These are phyloP conservation scores for Miscanthus sacchariflorus DNA, from an alignment of 202 grass and related monocot genomes.

Conservation along the genomic window DNA sequence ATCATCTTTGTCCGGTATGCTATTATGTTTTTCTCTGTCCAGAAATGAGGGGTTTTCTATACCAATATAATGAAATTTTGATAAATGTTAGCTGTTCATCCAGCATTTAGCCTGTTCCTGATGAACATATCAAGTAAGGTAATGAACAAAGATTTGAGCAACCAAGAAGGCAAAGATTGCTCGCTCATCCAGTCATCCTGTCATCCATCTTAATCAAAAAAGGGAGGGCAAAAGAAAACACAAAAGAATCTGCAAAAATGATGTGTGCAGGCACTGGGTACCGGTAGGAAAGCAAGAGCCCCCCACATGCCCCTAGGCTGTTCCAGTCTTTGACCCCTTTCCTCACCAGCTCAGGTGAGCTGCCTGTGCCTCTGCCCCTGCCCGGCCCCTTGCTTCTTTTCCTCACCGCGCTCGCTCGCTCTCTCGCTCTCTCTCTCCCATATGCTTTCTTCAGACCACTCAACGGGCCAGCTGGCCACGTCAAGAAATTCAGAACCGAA, in stretches of 20 bases:
- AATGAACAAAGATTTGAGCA: neutral
- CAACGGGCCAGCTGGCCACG: neutral
- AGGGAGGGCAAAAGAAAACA: neutral
- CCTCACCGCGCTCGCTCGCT: neutral
- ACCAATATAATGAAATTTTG: neutral
- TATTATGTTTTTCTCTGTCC: no score
- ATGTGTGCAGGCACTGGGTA: slow-evolving; percentile 56
- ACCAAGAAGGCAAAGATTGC: neutral
- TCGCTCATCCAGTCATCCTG: neutral
- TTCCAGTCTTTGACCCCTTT: slow-evolving; percentile 63
- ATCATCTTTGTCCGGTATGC: neutral
- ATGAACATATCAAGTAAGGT: neutral
- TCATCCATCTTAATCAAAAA: neutral
- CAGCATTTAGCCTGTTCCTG: neutral
- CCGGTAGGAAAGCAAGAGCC: slow-evolving; percentile 59
- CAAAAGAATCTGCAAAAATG: slow-evolving; percentile 32
- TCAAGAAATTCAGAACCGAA: neutral
- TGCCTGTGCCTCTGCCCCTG: slow-evolving; percentile 22
- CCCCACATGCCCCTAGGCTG: slow-evolving; percentile 60
- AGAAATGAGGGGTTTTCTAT: no score
- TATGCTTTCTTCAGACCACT: slow-evolving; percentile 42
- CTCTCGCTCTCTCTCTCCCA: neutral
- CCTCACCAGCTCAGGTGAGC: slow-evolving; percentile 67
- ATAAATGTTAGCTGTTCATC: neutral
- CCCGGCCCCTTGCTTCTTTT: neutral